Evolutionary conservation across 306 rosid genomes (phyloP), one percentile per base, ranked within the genome.

Genomic region (Cucurbita argyrosperma): DNA sequence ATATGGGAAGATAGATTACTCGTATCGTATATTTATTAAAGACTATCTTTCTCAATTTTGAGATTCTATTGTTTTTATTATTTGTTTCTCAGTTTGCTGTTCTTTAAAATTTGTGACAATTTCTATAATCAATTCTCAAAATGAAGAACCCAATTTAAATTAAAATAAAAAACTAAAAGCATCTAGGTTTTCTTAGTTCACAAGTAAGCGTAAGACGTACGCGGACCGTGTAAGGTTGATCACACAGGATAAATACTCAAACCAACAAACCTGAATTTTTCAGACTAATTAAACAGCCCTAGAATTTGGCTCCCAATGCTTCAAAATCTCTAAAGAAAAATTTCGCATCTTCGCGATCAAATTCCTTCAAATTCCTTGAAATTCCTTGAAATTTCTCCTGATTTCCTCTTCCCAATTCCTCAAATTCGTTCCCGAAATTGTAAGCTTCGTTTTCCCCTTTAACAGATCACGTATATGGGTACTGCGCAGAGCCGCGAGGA

Each of bases 401-500:
- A 60, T 56, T 75, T 35, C 16, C 4, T 37, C 21, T 63, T 39
- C 50, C 54, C 30, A 11, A 16, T 5, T 63, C 65, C 63, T 5
- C 51, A 12, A 53, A 16, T 30, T 46, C 15, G 19, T 23, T 70
- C 57, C 57, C 23, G 8, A 76, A 15, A 6, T 67, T 51, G 45
- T 3, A 45, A 15, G 16, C 76, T 18, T 55, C n/a, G 16, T n/a
- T 73, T 26, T 13, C 26, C 10, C 3, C 19, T 42, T 11, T 40
- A 8, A n/a, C 40, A 7, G 57, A 70, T 51, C 60, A 6, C 35
- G 35, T 2, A 46, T 67, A 90, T 90, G 98, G 98, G 96, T 16
- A 80, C 90, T 10, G 62, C 90, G 39, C 88, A 93, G 83, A 90
- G 97, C 87, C 89, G 96, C n/a, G 98, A 93, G 43, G 90, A 82